These are phyloP conservation scores for Chlorella sorokiniana DNA, from an alignment of 139 green algal species.

Conservation along the genomic window DNA sequence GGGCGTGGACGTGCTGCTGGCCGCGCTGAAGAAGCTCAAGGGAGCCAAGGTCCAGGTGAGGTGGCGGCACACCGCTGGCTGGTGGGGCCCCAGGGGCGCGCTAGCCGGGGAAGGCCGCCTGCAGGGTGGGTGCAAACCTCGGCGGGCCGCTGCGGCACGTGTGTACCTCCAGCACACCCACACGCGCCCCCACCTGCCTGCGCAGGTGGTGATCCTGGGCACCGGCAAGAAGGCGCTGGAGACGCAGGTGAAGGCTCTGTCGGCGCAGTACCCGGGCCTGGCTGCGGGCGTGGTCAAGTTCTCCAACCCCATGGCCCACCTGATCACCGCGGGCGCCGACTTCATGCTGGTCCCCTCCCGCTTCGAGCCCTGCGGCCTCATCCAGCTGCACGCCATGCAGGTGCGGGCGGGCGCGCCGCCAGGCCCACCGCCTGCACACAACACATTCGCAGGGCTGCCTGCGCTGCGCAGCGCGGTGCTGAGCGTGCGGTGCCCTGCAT, in stretches of 20 bases:
- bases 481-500: neutral
- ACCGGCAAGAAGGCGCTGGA: conserved; percentile 95
- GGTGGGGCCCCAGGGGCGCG: too few species aligned
- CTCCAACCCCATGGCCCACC: conserved; percentile 87
- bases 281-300: conserved; percentile 92
- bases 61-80: too few species aligned
- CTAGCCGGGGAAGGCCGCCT: too few species aligned
- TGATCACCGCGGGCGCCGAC: conserved; percentile 93
- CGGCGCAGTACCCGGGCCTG: conserved; percentile 72
- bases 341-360: conserved; percentile 97
- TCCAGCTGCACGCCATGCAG: conserved; percentile 93
- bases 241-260: conserved; percentile 76
- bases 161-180: neutral
- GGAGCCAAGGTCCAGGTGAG: conserved; percentile 64
- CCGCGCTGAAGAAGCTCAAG: conserved; percentile 85
- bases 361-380: conserved; percentile 98
- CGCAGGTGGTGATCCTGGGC: conserved; percentile 89
- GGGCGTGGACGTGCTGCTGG: conserved; percentile 96
- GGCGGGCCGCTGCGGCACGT: too few species aligned
- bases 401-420: neutral
- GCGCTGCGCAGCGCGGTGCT: neutral
- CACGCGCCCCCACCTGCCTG: neutral
- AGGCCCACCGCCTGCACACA: too few species aligned
- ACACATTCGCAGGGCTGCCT: neutral
- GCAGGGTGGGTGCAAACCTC: too few species aligned